A percentile compares a stretch with the other conserved stretches of the same genome.
Evolutionary conservation across 2,329 filamentous ascomycete species (phyloP).

Genomic region (Phialophora macrospora): DNA sequence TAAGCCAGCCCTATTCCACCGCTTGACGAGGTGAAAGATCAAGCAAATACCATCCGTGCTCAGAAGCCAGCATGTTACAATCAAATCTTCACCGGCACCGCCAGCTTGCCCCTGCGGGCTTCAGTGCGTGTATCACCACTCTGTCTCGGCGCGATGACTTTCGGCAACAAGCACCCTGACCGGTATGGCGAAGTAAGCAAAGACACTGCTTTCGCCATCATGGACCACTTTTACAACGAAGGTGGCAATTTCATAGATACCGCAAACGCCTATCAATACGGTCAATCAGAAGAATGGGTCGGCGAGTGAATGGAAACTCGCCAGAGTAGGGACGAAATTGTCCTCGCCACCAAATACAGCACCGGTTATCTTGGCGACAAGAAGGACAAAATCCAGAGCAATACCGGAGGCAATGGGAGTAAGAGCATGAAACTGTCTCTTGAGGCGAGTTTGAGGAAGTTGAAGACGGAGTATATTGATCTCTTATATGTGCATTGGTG

Average conservation of each 20-base stretch:
- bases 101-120: slow-evolving; percentile 56
- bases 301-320: slow-evolving; percentile 58
- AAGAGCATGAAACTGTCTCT: slow-evolving; percentile 44
- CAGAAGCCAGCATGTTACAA: background rate
- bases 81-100: slow-evolving; percentile 47
- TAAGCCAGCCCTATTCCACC: too few species aligned
- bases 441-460: slow-evolving; percentile 42
- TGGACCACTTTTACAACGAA: slow-evolving; percentile 53
- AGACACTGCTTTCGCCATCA: slow-evolving; percentile 51
- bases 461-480: slow-evolving; percentile 46
- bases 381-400: slow-evolving; percentile 45
- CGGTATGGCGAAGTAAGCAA: slow-evolving; percentile 47
- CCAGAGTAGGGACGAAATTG: slow-evolving; percentile 55
- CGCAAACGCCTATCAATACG: slow-evolving; percentile 51
- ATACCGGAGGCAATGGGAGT: slow-evolving; percentile 49
- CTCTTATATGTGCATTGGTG: slow-evolving; percentile 53
- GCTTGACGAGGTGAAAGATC: too few species aligned
- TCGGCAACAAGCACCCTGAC: slow-evolving; percentile 55
- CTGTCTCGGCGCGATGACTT: slow-evolving; percentile 61
- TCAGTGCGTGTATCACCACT: slow-evolving; percentile 60
- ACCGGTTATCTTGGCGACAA: slow-evolving; percentile 42
- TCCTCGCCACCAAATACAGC: slow-evolving; percentile 62
- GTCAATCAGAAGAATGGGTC: slow-evolving; percentile 55
- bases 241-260: slow-evolving; percentile 61
- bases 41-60: background rate